phyloP scores from a whole-genome alignment of 1,139 yeast genomes.

The Diutina ranongensis region DNA sequence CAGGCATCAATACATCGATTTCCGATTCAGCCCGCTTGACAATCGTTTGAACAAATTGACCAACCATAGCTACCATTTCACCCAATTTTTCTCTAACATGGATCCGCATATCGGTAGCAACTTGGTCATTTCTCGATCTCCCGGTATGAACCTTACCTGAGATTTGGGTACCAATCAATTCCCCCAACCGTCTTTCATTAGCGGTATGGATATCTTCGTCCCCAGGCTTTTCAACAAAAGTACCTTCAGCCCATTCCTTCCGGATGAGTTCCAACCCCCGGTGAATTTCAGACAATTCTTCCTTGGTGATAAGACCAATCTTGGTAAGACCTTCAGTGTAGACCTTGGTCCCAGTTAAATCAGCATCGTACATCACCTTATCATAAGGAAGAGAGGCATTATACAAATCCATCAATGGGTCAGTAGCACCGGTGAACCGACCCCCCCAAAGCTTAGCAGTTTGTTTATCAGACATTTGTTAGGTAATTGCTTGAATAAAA shows the following conservation, averaged over 20 bases:
- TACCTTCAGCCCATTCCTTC: conserved; percentile 69
- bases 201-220: conserved; percentile 99
- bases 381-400: conserved; percentile 96
- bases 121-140: conserved; percentile 96
- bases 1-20: conserved; percentile 93
- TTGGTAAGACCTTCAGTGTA: conserved; percentile 82
- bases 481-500: too few species aligned
- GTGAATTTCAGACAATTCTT: conserved; percentile 72
- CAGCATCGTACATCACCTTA: conserved; percentile 88
- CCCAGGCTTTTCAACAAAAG: conserved; percentile 75
- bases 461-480: not conserved
- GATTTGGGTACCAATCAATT: conserved; percentile 81
- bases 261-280: conserved; percentile 61
- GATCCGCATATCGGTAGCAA: conserved; percentile 95
- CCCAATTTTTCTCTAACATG: conserved; percentile 73
- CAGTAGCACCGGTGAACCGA: conserved; percentile 93
- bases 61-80: conserved; percentile 46
- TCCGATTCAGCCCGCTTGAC: conserved; percentile 70
- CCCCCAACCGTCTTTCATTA: conserved; percentile 94
- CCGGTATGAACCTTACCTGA: conserved; percentile 99
- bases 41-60: conserved; percentile 53
- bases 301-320: conserved; percentile 57
- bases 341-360: conserved; percentile 85
- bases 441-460: conserved; percentile 75
- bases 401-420: conserved; percentile 93